Percentiles rank a stretch among this genome's conserved stretches.
Conservation (phyloP, 495 filamentous ascomycete genomes). For the Penicillium salamii region DNA sequence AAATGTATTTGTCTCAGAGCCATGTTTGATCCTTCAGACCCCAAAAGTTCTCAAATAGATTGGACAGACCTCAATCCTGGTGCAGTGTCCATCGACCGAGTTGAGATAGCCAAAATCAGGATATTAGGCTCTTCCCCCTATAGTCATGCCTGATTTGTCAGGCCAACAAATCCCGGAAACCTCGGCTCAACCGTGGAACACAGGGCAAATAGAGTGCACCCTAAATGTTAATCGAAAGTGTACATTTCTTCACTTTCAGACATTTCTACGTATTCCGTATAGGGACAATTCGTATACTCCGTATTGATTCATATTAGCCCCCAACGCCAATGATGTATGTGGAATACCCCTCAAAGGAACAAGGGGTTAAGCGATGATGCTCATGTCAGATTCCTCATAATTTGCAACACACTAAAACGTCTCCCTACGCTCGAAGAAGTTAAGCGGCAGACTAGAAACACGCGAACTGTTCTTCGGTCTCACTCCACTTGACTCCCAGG, state of each 20-base stretch:
- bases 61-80: no score
- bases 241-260: not conserved
- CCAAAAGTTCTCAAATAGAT: no score
- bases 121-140: no score
- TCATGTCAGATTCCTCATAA: constrained; percentile 5
- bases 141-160: no score
- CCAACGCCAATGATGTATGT: not conserved
- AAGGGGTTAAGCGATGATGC: constrained; percentile 1
- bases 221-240: not conserved
- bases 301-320: not conserved
- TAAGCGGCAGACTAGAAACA: constrained; percentile 4
- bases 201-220: not conserved
- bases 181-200: constrained; percentile 2
- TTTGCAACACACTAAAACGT: constrained; percentile 1
- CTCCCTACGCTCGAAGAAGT: not conserved
- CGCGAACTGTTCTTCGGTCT: constrained; percentile 2
- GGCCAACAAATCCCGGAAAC: not conserved
- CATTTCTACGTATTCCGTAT: no score
- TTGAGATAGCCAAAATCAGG: no score
- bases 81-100: no score
- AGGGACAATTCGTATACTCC: no score
- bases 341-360: constrained; percentile 2
- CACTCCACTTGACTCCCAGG: not conserved
- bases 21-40: no score
- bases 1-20: no score